Evolutionary conservation across 345 rosid species (phyloP), one percentile per base, ranked within the genome.

Genomic region (Eucalyptus decipiens): DNA sequence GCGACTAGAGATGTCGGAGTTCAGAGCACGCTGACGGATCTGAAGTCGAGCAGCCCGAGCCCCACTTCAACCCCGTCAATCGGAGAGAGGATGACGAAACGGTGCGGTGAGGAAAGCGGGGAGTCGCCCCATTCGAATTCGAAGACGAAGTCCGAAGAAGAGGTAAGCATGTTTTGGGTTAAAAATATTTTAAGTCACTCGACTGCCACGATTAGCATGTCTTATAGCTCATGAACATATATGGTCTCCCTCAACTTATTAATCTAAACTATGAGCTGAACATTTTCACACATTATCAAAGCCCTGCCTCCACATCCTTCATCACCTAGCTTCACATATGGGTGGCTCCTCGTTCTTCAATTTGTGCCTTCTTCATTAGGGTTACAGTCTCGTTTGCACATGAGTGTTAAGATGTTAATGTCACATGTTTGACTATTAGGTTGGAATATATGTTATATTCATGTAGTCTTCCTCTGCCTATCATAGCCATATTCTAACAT

Each of bases 1-100:
- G 83, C 48, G 88, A 96, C 96, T 50, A 91, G 95, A 91, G 99
- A 97, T 94, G 96, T 95, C 69, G 99, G 99, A 48, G 95, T 95
- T 85, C 99, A 98, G 90, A 98, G 97, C 93, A 94, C 95, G 86
- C 93, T 94, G 24, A 92, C 91, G 52, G 90, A 96, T 37, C 93
- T 32, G 45, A 85, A n/a, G 26, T 58, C 89, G 6, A 58, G 90
- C 85, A 90, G 87, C 83, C 89, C 94, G 24, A 97, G 96, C 93
- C 98, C 98, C 47, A 90, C 96, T 52, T 93, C 96, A n/a, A 96
- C 99, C 24, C 87, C 87, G 19, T 86, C 87, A 15, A 86, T 86
- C 45, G 67, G 87, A 54, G 87, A 86, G 87, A 86, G 67, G 67
- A 51, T 51, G 43, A 43, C 65, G 4, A 86, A 52, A 50, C 30